These are phyloP conservation scores for Flaveria trinervia DNA, from an alignment of 129 eudicot genomes.

Conservation along the genomic window DNA sequence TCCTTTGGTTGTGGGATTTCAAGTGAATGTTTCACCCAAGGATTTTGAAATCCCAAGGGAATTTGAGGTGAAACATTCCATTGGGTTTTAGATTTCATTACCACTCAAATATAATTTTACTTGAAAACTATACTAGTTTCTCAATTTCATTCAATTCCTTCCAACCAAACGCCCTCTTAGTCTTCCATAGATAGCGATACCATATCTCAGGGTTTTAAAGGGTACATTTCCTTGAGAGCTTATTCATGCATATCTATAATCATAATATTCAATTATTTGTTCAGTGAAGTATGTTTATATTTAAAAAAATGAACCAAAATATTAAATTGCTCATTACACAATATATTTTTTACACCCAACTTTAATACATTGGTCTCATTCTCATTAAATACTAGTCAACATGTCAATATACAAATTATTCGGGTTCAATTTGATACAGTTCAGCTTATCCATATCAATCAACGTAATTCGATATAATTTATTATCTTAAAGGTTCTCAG, in stretches of 20 bases:
- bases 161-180: no score
- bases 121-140: no score
- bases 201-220: background rate
- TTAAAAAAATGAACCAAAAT: background rate
- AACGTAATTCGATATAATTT: background rate
- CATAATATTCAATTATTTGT: background rate
- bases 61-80: no score
- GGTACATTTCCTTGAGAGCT: background rate
- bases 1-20: no score
- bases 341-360: background rate
- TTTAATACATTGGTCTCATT: background rate
- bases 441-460: no score
- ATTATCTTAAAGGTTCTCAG: conserved; percentile 61
- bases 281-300: background rate
- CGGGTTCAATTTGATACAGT: background rate
- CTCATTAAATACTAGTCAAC: background rate
- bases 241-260: background rate
- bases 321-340: background rate
- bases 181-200: background rate
- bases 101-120: no score
- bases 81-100: no score
- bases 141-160: no score
- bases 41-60: no score
- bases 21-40: no score
- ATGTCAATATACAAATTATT: no score